Percentiles rank a stretch among this genome's conserved stretches.
Evolutionary conservation across 2,329 filamentous ascomycete species (phyloP).

Genomic region (Hypocreales sp.): DNA sequence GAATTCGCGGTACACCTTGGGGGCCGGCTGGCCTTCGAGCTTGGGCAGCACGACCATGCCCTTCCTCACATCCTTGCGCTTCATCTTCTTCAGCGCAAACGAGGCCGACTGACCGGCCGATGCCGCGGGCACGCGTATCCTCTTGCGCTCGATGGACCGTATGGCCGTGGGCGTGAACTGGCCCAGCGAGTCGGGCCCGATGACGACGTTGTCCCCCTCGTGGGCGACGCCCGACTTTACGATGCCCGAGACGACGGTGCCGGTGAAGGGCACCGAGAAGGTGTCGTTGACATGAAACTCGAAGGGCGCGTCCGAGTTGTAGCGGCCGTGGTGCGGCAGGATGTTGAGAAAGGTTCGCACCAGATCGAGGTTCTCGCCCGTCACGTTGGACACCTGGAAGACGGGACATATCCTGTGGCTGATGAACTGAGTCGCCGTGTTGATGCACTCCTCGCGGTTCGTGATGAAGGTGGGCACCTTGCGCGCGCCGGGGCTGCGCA

Average conservation of each 20-base stretch:
- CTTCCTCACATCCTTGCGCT: slow-evolving; percentile 86
- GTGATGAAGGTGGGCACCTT: slow-evolving; percentile 97
- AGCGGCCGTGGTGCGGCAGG: slow-evolving; percentile 83
- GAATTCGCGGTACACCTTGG: slow-evolving; percentile 61
- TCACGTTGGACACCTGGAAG: slow-evolving; percentile 97
- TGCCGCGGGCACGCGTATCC: slow-evolving; percentile 74
- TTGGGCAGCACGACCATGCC: slow-evolving; percentile 94
- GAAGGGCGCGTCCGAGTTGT: slow-evolving; percentile 74
- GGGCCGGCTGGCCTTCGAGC: slow-evolving; percentile 52
- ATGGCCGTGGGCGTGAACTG: slow-evolving; percentile 80
- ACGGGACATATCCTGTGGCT: slow-evolving; percentile 91
- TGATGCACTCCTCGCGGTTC: slow-evolving; percentile 78
- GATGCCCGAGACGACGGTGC: slow-evolving; percentile 89
- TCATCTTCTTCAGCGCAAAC: slow-evolving; percentile 76
- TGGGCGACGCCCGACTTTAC: slow-evolving; percentile 81
- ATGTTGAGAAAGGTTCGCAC: slow-evolving; percentile 92
- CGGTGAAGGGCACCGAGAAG: slow-evolving; percentile 93
- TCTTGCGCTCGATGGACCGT: slow-evolving; percentile 86
- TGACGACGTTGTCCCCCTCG: slow-evolving; percentile 72
- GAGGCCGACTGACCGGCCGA: slow-evolving; percentile 86
- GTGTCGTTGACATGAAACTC: slow-evolving; percentile 96
- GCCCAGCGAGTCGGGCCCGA: slow-evolving; percentile 81
- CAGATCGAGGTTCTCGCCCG: slow-evolving; percentile 76
- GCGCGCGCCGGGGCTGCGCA: slow-evolving; percentile 82
- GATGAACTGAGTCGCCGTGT: slow-evolving; percentile 91